phyloP scores from a whole-genome alignment of 2,329 filamentous ascomycete species.

The Beauveria bassiana region DNA sequence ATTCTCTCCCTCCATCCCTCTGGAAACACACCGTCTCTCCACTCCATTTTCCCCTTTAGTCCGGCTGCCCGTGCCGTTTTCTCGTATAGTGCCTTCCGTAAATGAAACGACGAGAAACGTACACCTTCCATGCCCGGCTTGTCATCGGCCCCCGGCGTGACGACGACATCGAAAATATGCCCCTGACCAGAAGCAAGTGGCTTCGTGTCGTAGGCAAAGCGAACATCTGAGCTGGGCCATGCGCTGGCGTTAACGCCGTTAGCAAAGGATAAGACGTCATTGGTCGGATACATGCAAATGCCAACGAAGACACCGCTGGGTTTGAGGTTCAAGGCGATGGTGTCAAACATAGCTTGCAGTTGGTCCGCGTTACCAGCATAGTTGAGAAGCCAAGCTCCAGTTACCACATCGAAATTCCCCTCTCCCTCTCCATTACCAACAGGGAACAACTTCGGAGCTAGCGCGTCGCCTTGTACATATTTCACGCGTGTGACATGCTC shows the following conservation, averaged over 20 bases:
- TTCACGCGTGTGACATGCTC: no score
- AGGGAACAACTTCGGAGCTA: not conserved
- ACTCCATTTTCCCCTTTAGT: not conserved
- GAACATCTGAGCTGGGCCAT: not conserved
- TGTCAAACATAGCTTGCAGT: conserved; percentile 11
- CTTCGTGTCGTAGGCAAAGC: not conserved
- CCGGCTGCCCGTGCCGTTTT: conserved; percentile 8
- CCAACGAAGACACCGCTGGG: conserved; percentile 11
- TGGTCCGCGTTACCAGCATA: conserved; percentile 1
- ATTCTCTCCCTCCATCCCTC: not conserved
- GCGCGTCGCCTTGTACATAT: not conserved
- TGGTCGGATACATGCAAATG: conserved; percentile 2
- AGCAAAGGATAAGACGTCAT: not conserved
- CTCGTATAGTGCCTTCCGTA: conserved; percentile 11
- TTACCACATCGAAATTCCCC: not conserved
- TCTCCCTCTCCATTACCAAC: not conserved
- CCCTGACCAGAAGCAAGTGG: not conserved
- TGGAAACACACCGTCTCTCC: not conserved
- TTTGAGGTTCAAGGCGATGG: conserved; percentile 11
- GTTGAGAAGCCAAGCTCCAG: conserved; percentile 13
- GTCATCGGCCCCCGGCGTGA: not conserved
- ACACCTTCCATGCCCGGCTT: not conserved
- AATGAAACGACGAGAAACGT: conserved; percentile 8
- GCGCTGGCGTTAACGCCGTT: not conserved
- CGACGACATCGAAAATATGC: not conserved